Evolutionary conservation across 2,329 filamentous ascomycete species (phyloP).

Genomic region (Fusarium mangiferae): DNA sequence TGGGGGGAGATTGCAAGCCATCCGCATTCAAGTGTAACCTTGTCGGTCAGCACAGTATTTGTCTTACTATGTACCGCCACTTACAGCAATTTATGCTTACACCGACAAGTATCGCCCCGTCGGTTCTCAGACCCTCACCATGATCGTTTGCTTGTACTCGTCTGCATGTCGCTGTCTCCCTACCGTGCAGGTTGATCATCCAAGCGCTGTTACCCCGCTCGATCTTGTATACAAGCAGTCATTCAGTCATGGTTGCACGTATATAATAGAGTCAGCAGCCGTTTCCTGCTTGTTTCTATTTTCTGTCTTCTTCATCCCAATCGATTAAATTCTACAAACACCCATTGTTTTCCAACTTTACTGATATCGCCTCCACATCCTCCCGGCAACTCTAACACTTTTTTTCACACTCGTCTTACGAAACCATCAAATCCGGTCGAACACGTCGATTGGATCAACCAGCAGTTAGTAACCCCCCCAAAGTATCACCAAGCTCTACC

Average conservation of each 20-base stretch:
- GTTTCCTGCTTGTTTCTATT: not conserved
- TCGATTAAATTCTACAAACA: constrained; percentile 1
- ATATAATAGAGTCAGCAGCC: constrained; percentile 28
- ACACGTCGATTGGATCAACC: not conserved
- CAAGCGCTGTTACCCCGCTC: constrained; percentile 44
- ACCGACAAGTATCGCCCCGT: constrained; percentile 7
- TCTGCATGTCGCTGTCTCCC: constrained; percentile 17
- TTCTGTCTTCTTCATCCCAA: constrained; percentile 6
- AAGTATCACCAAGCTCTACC: not conserved
- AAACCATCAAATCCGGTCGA: not conserved
- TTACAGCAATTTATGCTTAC: not conserved
- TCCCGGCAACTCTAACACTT: not conserved
- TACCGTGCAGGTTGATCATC: constrained; percentile 19
- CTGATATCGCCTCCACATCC: not conserved
- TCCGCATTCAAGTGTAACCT: constrained; percentile 31
- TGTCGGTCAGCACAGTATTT: constrained; percentile 34
- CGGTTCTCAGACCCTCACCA: not conserved
- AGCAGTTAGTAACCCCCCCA: constrained; percentile 17
- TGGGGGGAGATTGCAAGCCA: constrained; percentile 29
- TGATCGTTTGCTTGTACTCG: constrained; percentile 11
- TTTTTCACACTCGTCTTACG: not conserved
- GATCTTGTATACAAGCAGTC: constrained; percentile 6
- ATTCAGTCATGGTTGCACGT: constrained; percentile 18
- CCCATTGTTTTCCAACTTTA: not conserved
- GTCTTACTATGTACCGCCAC: constrained; percentile 28